A percentile compares a stretch with the other conserved stretches of the same genome.
These are phyloP conservation scores for Fistulinella prunicolor DNA, from an alignment of 768 basidiomycete genomes.

Conservation along the genomic window DNA sequence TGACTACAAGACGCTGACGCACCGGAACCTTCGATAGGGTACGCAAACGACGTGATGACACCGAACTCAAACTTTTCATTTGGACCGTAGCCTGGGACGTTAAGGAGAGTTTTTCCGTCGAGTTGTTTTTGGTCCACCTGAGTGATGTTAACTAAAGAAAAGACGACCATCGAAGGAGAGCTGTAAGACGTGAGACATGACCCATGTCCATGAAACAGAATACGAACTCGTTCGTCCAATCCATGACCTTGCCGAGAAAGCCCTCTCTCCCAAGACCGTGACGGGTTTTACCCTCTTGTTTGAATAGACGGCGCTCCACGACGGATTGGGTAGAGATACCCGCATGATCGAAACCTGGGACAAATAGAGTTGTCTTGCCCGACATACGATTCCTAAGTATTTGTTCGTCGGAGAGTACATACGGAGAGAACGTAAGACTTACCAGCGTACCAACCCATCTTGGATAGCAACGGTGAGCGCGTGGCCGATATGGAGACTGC, in stretches of 20 bases:
- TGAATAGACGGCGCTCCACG: slow-evolving; percentile 90
- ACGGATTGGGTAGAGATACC: slow-evolving; percentile 98
- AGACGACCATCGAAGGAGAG: slow-evolving; percentile 33
- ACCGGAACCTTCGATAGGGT: slow-evolving; percentile 85
- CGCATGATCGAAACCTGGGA: slow-evolving; percentile 97
- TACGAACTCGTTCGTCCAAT: slow-evolving; percentile 95
- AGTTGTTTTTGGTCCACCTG: slow-evolving; percentile 71
- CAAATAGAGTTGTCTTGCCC: slow-evolving; percentile 85
- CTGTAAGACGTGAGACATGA: slow-evolving; percentile 37
- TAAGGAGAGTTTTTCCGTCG: slow-evolving; percentile 77
- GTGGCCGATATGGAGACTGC: slow-evolving; percentile 93
- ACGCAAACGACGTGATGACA: slow-evolving; percentile 94
- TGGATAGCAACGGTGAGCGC: slow-evolving; percentile 90
- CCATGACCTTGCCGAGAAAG: slow-evolving; percentile 88
- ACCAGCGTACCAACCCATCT: slow-evolving; percentile 88
- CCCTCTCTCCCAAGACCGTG: slow-evolving; percentile 94
- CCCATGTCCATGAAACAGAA: neutral
- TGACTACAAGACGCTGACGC: slow-evolving; percentile 12
- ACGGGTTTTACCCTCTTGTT: slow-evolving; percentile 73
- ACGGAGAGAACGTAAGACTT: slow-evolving; percentile 21
- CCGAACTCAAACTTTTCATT: slow-evolving; percentile 98
- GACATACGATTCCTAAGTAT: slow-evolving; percentile 86
- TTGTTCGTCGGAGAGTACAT: neutral
- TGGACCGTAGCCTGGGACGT: slow-evolving; percentile 90
- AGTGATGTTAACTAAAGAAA: no score